Percentiles rank a stretch among this genome's conserved stretches.
phyloP scores from a whole-genome alignment of 768 basidiomycete species.

The Boletus rufocinnamomeus region DNA sequence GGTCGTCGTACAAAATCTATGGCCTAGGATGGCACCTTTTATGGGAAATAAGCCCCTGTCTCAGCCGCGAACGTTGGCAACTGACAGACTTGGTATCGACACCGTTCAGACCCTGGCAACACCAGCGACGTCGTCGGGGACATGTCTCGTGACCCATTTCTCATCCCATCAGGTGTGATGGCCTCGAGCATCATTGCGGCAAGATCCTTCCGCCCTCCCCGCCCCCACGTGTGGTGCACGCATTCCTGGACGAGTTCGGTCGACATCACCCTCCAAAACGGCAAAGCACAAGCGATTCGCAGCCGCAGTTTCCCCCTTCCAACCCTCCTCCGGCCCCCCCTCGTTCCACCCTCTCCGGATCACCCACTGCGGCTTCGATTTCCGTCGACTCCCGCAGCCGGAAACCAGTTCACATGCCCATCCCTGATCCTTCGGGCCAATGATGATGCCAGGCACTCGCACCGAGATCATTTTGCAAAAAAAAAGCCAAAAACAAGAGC shows the following conservation, averaged over 20 bases:
- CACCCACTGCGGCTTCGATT: background rate
- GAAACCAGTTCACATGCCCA: background rate
- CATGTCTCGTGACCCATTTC: background rate
- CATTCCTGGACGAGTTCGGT: background rate
- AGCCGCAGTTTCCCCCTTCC: background rate
- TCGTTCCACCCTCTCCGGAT: background rate
- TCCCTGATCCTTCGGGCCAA: background rate
- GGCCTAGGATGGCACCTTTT: background rate
- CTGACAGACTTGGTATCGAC: background rate
- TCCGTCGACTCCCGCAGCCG: background rate
- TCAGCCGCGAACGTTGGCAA: background rate
- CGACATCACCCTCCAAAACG: too few species aligned
- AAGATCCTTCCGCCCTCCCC: background rate
- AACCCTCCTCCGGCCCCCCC: background rate
- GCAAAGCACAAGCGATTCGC: too few species aligned
- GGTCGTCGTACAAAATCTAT: too few species aligned
- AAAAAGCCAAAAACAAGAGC: background rate
- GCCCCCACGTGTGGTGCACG: background rate
- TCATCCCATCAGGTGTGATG: background rate
- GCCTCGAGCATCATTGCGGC: background rate
- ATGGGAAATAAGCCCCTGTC: slow-evolving; percentile 14
- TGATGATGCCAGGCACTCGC: too few species aligned
- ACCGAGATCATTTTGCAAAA: too few species aligned
- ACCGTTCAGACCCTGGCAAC: background rate
- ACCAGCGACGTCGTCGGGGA: background rate